These are phyloP conservation scores for Suillus paluster DNA, from an alignment of 768 basidiomycete genomes.

Conservation along the genomic window DNA sequence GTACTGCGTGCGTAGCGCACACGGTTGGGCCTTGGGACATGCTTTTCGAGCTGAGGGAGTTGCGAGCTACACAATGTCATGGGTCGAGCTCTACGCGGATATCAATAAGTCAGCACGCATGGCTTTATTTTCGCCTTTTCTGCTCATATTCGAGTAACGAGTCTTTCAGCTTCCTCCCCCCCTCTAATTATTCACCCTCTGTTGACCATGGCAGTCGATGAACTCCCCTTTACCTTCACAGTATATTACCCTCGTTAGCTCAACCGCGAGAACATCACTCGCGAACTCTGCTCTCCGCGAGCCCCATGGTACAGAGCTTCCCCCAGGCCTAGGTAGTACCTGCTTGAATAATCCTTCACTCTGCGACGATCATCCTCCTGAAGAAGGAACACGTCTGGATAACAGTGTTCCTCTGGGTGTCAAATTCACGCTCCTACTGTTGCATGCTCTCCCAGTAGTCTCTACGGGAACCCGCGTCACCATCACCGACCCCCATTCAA, in stretches of 20 bases:
- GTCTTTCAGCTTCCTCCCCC: not conserved
- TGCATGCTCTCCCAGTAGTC: no score
- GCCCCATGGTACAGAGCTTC: not conserved
- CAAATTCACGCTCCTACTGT: no score
- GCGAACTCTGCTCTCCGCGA: not conserved
- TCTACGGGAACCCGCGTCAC: no score
- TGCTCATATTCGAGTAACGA: not conserved
- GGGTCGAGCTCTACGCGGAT: no score
- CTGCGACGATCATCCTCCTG: not conserved
- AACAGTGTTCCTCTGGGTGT: not conserved
- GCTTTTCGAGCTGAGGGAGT: no score
- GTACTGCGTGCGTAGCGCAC: no score
- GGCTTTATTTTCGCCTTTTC: not conserved
- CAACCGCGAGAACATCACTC: not conserved
- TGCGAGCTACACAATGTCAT: no score
- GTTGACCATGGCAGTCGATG: not conserved
- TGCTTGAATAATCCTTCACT: not conserved
- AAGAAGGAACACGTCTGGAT: not conserved
- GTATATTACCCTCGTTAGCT: not conserved
- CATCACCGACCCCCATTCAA: no score
- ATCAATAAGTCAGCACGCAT: not conserved
- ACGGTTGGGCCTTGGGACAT: no score
- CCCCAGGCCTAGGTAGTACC: not conserved
- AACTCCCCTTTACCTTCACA: not conserved
- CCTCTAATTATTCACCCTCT: not conserved